These are phyloP conservation scores for Xylaria sp. DNA, from an alignment of 2,329 filamentous ascomycete genomes.

Conservation along the genomic window DNA sequence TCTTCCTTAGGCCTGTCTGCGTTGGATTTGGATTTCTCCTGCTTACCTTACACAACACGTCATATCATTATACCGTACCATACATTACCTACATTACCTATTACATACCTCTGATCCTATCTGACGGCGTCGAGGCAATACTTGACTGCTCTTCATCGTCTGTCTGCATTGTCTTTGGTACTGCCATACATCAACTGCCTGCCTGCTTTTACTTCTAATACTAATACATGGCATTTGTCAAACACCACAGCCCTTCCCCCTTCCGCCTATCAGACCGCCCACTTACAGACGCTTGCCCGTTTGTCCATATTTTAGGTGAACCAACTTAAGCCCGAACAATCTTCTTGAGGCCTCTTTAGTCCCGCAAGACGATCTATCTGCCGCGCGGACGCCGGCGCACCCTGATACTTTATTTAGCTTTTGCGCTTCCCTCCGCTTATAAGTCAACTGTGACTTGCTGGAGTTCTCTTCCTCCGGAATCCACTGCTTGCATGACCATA, in stretches of 20 bases:
- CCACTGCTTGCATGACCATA: neutral
- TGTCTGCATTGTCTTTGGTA: conserved; percentile 14
- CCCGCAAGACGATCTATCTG: conserved; percentile 12
- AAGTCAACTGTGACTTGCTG: conserved; percentile 5
- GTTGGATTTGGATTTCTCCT: conserved; percentile 20
- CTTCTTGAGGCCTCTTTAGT: conserved; percentile 3
- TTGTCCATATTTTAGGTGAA: conserved; percentile 8
- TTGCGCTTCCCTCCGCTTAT: conserved; percentile 1
- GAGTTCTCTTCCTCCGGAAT: neutral
- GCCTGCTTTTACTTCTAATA: conserved; percentile 22
- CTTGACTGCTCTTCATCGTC: conserved; percentile 7
- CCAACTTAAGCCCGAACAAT: conserved; percentile 6
- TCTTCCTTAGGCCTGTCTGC: conserved; percentile 4
- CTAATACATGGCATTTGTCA: conserved; percentile 27
- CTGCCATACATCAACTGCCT: conserved; percentile 6
- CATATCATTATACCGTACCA: neutral
- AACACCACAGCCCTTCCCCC: neutral
- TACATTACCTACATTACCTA: neutral
- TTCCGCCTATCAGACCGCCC: neutral
- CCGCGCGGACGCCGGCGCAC: conserved; percentile 9
- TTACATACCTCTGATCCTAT: conserved; percentile 9
- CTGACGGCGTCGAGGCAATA: conserved; percentile 22
- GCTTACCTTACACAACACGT: conserved; percentile 28
- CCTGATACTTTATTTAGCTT: conserved; percentile 7
- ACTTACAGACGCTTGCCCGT: conserved; percentile 23